Conservation (phyloP, 2,329 filamentous ascomycete species). For the Cladophialophora chaetospira region DNA sequence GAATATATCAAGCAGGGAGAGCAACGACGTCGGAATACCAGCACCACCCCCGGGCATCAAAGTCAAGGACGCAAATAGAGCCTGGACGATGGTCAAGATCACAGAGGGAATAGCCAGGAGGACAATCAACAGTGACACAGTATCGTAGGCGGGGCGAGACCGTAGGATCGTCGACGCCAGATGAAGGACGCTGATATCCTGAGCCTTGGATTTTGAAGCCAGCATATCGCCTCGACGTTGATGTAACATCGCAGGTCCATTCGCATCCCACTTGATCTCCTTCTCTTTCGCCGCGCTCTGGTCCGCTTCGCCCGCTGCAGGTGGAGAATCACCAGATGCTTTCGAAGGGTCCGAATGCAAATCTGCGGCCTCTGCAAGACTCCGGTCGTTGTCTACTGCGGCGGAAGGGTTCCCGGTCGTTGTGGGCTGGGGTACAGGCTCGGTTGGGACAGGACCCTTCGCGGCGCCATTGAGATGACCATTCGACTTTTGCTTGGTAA, state of each 20-base stretch:
- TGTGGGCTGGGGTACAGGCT: conserved; percentile 24
- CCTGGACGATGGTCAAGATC: conserved; percentile 84
- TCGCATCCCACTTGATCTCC: conserved; percentile 20
- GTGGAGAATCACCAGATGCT: neutral
- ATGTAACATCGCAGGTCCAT: conserved; percentile 27
- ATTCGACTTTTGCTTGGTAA: conserved; percentile 60
- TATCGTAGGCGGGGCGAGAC: conserved; percentile 89
- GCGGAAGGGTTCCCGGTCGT: conserved; percentile 14
- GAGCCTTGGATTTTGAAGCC: conserved; percentile 67
- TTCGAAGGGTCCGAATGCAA: conserved; percentile 11
- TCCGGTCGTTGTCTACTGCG: conserved; percentile 12
- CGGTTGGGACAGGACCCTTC: conserved; percentile 43
- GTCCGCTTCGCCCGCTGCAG: conserved; percentile 14
- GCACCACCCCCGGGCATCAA: conserved; percentile 78
- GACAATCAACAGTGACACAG: conserved; percentile 93
- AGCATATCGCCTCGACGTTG: conserved; percentile 69
- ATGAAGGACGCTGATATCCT: conserved; percentile 72
- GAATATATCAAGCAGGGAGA: conserved; percentile 88
- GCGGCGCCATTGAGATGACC: conserved; percentile 56
- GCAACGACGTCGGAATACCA: conserved; percentile 66
- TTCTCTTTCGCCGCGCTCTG: conserved; percentile 20
- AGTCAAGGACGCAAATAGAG: conserved; percentile 87
- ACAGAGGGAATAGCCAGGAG: conserved; percentile 89
- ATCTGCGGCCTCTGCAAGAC: conserved; percentile 3
- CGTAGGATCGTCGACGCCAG: conserved; percentile 83